phyloP scores from a whole-genome alignment of 1,284 basidiomycete species.

The Hemileia vastatrix region DNA sequence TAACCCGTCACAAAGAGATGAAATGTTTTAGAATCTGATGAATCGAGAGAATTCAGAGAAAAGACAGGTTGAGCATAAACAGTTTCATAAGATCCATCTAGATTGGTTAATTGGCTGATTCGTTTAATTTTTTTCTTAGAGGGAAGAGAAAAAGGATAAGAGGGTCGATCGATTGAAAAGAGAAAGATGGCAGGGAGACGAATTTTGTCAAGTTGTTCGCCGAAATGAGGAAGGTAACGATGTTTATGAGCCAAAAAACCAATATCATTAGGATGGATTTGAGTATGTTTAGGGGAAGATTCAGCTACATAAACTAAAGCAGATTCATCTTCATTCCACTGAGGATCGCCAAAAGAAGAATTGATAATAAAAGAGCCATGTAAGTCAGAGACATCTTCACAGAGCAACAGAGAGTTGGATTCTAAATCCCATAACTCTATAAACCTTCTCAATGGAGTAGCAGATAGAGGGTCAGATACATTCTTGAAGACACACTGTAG shows the following conservation, averaged over 20 bases:
- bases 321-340: slow-evolving; percentile 11
- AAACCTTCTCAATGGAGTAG: background rate
- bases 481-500: slow-evolving; percentile 1
- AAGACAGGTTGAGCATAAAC: slow-evolving; percentile 12
- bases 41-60: background rate
- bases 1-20: slow-evolving; percentile 56
- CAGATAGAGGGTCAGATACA: background rate
- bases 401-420: background rate
- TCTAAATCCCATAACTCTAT: slow-evolving; percentile 10
- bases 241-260: slow-evolving; percentile 1
- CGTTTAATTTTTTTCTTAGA: background rate
- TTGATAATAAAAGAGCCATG: slow-evolving; percentile 7
- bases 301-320: slow-evolving; percentile 10
- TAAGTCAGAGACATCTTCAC: slow-evolving; percentile 3
- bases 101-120: slow-evolving; percentile 8
- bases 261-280: background rate
- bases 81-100: background rate
- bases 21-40: background rate
- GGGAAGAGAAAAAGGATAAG: background rate
- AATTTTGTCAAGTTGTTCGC: slow-evolving; percentile 14
- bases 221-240: slow-evolving; percentile 14
- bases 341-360: slow-evolving; percentile 10
- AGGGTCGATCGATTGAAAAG: background rate
- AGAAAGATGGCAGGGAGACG: slow-evolving; percentile 5
- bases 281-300: background rate